phyloP scores from a whole-genome alignment of 2,329 filamentous ascomycete genomes.

The Plenodomus lindquistii region DNA sequence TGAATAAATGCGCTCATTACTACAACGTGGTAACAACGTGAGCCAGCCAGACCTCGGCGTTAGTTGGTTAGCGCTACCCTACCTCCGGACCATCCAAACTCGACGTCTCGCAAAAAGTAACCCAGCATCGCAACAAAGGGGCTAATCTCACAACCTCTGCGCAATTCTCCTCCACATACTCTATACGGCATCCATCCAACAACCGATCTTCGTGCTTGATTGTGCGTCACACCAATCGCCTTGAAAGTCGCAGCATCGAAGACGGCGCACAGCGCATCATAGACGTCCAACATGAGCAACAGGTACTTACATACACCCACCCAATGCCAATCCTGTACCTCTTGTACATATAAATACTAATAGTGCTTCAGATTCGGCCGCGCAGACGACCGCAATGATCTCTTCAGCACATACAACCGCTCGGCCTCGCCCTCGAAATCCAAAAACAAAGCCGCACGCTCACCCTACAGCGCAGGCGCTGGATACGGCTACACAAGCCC shows the following conservation, averaged over 20 bases:
- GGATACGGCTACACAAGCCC: slow-evolving; percentile 29
- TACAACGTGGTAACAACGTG: background rate
- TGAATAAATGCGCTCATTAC: background rate
- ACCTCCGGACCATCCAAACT: background rate
- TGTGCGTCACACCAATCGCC: too few species aligned
- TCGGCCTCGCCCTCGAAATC: slow-evolving; percentile 43
- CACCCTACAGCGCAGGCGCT: slow-evolving; percentile 24
- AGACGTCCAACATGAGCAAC: too few species aligned
- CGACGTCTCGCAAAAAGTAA: background rate
- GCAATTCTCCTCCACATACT: background rate
- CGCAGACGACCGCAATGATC: slow-evolving; percentile 38
- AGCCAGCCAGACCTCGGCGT: background rate
- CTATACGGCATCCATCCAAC: background rate
- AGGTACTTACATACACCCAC: too few species aligned
- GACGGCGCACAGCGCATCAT: too few species aligned
- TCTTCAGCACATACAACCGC: slow-evolving; percentile 48
- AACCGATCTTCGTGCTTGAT: background rate
- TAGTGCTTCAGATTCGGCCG: slow-evolving; percentile 28
- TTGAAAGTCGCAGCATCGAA: too few species aligned
- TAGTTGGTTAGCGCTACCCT: background rate
- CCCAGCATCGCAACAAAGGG: background rate
- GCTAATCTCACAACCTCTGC: background rate
- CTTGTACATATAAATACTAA: too few species aligned
- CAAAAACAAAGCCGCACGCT: slow-evolving; percentile 25
- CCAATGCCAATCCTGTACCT: too few species aligned